Base-by-base conservation (phyloP, 352 stramenopile genomes). In the Phytophthora citrophthora region DNA sequence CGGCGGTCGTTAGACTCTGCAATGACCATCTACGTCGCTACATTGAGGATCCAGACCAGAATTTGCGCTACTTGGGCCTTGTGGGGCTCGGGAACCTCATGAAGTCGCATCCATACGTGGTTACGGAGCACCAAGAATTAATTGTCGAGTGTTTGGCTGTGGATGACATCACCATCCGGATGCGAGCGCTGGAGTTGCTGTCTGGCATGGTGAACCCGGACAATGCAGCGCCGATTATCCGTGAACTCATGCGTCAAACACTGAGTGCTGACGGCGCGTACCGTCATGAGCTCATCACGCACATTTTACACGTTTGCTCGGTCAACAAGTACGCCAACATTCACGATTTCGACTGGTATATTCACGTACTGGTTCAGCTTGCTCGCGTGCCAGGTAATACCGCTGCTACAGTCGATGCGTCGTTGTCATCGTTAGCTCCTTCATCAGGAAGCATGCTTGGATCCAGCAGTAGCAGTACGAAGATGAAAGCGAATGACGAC, bases 111-210 rank as follows among this genome's bases (percentile, higher is more conserved):
- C 95, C 97, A 36, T 93, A 94, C 53, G 95, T 98, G 13, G 91
- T 99, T 18, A 86, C 83, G 1, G 96, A 99, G 65, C 97, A 99
- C 72, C 89, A 97, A 59, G 88, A 91, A 48, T 77, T 99, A 8
- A 98, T 99, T 53, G 86, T 99, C 38, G 80, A 92, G 51, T 99
- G 98, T 76, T 79, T 99, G 4, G 90, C 83, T 5, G 97, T 99
- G 55, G 97, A 99, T 49, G 98, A 99, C 76, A 96, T 99, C 18
- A 99, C 98, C 11, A 99, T 99, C 68, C 94, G 98, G 5, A 98
- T 98, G 64, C 86, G 97, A 26, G 88, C 98, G n/a, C 76, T 99
- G 7, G 95, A 99, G 64, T 82, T 99, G 49, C 70, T 99, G 1
- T 88, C 83, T 1, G 83, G 90, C 8, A 99, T 99, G 95, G 95